These are phyloP conservation scores for Naganishia vaughanmartiniae DNA, from an alignment of 768 basidiomycete genomes.

Conservation along the genomic window DNA sequence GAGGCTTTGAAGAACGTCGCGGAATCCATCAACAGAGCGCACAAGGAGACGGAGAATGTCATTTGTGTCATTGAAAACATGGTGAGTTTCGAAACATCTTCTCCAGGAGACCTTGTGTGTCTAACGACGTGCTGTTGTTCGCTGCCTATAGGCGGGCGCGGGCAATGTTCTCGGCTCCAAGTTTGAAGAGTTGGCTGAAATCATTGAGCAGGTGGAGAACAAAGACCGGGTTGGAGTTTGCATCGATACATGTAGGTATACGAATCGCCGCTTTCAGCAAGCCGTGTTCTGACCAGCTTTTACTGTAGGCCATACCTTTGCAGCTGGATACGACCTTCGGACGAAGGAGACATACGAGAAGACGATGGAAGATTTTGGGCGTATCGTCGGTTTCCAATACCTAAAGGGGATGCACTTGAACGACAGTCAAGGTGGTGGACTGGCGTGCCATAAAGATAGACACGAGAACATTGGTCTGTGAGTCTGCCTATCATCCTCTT, in stretches of 20 bases:
- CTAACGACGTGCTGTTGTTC: neutral
- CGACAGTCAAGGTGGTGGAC: conserved; percentile 66
- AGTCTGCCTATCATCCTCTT: conserved; percentile 46
- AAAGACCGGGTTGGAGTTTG: conserved; percentile 77
- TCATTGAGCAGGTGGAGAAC: conserved; percentile 69
- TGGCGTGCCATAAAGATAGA: conserved; percentile 68
- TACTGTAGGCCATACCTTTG: conserved; percentile 67
- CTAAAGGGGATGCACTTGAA: conserved; percentile 82
- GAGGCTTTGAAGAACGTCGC: conserved; percentile 67
- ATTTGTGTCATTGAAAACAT: conserved; percentile 78
- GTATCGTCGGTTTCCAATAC: conserved; percentile 68
- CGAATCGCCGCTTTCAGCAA: neutral
- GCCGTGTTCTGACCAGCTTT: neutral
- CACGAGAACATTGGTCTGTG: conserved; percentile 83
- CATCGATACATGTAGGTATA: conserved; percentile 71
- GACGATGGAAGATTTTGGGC: conserved; percentile 66
- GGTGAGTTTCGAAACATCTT: conserved; percentile 54
- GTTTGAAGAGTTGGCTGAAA: conserved; percentile 66
- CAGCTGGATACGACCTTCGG: conserved; percentile 79
- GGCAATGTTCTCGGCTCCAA: conserved; percentile 73
- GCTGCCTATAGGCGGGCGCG: conserved; percentile 63
- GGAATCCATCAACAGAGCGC: conserved; percentile 70
- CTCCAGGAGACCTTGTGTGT: neutral
- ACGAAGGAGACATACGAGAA: conserved; percentile 70
- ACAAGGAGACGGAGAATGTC: conserved; percentile 61